phyloP scores from a whole-genome alignment of 805 yeast genomes.

The Starmerella sp. region DNA sequence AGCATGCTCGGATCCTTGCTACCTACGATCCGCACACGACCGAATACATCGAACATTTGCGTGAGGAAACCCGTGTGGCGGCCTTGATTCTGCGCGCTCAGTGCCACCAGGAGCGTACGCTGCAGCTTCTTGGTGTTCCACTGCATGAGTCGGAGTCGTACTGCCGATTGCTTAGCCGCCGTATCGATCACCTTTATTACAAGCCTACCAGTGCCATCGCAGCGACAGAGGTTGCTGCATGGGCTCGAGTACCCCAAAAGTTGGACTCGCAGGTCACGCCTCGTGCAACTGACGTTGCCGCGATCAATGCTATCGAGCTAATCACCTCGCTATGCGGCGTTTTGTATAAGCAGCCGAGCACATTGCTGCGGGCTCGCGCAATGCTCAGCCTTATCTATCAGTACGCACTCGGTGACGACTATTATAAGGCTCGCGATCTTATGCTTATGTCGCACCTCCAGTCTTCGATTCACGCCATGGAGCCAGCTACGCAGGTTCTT shows the following conservation, averaged over 20 bases:
- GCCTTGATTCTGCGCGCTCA: conserved; percentile 72
- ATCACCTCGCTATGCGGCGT: conserved; percentile 54
- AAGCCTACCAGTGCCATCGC: conserved; percentile 69
- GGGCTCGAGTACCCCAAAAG: conserved; percentile 42
- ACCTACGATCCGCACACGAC: conserved; percentile 89
- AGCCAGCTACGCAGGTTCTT: conserved; percentile 74
- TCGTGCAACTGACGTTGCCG: conserved; percentile 32
- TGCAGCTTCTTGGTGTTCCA: conserved; percentile 12
- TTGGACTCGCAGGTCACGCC: conserved; percentile 31
- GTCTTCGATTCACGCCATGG: conserved; percentile 71
- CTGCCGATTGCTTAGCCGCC: conserved; percentile 61
- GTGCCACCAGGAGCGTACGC: conserved; percentile 60
- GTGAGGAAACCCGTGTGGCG: conserved; percentile 73
- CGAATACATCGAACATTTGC: conserved; percentile 81
- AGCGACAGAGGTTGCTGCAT: conserved; percentile 61
- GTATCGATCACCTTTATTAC: conserved; percentile 88
- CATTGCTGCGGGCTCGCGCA: conserved; percentile 68
- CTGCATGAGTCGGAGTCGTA: conserved; percentile 33
- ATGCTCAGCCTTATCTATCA: conserved; percentile 77
- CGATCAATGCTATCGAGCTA: conserved; percentile 34
- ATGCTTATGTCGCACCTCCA: conserved; percentile 77
- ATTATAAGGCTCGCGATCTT: conserved; percentile 76
- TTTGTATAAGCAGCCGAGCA: conserved; percentile 55
- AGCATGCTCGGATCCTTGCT: conserved; percentile 76
- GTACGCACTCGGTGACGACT: conserved; percentile 79